These are phyloP conservation scores for Setaria viridis DNA, from an alignment of 202 grass and related monocot species.

Conservation along the genomic window DNA sequence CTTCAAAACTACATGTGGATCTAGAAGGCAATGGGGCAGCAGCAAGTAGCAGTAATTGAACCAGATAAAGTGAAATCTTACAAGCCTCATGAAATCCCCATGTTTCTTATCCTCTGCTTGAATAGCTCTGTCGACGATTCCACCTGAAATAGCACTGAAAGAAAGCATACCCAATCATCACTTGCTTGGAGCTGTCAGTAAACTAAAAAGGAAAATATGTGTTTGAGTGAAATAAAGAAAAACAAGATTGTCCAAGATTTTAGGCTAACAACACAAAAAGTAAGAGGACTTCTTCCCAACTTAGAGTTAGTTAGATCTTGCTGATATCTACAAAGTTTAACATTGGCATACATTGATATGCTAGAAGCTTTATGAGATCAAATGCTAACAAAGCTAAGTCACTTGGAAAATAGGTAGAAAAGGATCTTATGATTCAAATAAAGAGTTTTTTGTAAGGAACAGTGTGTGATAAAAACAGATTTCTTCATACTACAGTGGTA, in stretches of 20 bases:
- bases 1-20: background rate
- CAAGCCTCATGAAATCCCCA: constrained; percentile 85
- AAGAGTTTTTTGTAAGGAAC: background rate
- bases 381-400: background rate
- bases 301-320: background rate
- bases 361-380: background rate
- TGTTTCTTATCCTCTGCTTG: constrained; percentile 91
- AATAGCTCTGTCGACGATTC: constrained; percentile 83
- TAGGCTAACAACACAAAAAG: background rate
- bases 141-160: constrained; percentile 85
- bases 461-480: background rate
- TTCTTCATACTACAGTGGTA: background rate
- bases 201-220: background rate
- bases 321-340: background rate
- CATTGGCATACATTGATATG: background rate
- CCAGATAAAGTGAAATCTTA: constrained; percentile 48
- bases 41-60: constrained; percentile 1
- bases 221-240: background rate
- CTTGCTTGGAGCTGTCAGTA: constrained; percentile 10
- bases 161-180: background rate
- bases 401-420: background rate
- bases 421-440: background rate
- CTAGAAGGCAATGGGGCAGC: background rate
- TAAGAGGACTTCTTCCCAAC: background rate
- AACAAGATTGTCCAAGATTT: background rate